Evolutionary conservation across 164 flowering plant genomes (phyloP).

Genomic region (Magnolia kwangsiensis): DNA sequence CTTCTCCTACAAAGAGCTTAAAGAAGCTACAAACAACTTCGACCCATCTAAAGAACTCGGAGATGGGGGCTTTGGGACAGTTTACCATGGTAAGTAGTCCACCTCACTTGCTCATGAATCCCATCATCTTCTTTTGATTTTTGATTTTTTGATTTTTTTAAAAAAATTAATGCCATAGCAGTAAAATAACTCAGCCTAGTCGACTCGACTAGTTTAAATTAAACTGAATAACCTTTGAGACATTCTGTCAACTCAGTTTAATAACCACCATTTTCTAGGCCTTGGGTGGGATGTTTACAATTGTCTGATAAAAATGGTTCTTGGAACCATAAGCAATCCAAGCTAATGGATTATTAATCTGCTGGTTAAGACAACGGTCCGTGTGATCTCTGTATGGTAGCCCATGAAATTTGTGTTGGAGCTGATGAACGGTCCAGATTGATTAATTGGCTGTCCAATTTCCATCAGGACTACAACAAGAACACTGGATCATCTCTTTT

Average conservation of each 20-base stretch:
- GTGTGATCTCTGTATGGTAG: too few relatives aligned
- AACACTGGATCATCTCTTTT: neutral
- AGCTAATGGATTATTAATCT: too few relatives aligned
- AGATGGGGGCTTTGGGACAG: conserved; percentile 39
- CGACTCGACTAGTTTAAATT: neutral
- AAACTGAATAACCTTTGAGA: neutral
- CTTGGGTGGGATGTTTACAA: too few relatives aligned
- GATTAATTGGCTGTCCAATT: too few relatives aligned
- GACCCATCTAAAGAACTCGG: conserved; percentile 33
- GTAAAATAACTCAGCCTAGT: neutral
- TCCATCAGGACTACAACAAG: neutral
- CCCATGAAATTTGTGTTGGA: too few relatives aligned
- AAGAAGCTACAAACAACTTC: conserved; percentile 39
- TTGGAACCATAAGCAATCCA: too few relatives aligned
- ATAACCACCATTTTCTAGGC: neutral
- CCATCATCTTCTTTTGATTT: neutral
- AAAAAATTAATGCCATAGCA: neutral
- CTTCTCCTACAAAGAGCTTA: conserved; percentile 31
- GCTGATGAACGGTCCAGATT: too few relatives aligned
- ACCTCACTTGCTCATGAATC: neutral
- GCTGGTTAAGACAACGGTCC: too few relatives aligned
- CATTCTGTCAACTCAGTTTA: neutral
- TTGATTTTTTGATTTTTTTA: neutral
- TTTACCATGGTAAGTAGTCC: conserved; percentile 28
- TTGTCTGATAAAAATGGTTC: too few relatives aligned